Conservation (phyloP, 768 basidiomycete genomes). For the Tricholoma hemisulphureum region DNA sequence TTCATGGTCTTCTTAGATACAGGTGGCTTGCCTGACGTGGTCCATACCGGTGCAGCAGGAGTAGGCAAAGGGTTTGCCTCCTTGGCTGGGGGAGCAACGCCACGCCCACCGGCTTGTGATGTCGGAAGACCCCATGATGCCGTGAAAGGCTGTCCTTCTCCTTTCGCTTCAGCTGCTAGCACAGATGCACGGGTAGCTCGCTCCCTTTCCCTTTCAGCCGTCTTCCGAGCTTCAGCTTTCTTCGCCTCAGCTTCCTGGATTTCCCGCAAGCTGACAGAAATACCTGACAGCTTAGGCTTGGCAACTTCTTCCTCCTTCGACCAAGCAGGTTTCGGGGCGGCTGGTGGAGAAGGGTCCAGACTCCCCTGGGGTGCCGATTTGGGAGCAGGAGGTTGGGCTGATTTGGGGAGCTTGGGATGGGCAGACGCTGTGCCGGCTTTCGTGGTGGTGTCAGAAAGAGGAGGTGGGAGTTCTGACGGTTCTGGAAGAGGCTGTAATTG, state of each 20-base stretch:
- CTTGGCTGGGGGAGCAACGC: constrained; percentile 35
- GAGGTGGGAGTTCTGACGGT: constrained; percentile 10
- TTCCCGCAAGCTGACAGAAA: constrained; percentile 75
- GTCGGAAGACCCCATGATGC: constrained; percentile 85
- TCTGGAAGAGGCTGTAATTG: constrained; percentile 9
- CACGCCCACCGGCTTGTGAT: constrained; percentile 70
- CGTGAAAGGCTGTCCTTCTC: constrained; percentile 61
- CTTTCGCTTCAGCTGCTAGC: constrained; percentile 37
- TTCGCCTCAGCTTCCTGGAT: constrained; percentile 93
- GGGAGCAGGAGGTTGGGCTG: constrained; percentile 15
- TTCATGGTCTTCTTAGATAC: constrained; percentile 89
- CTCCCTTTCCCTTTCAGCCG: constrained; percentile 70
- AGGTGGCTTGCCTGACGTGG: constrained; percentile 52
- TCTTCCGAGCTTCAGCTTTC: constrained; percentile 74
- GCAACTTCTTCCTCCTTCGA: constrained; percentile 66
- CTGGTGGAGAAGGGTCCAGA: constrained; percentile 20
- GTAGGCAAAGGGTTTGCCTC: constrained; percentile 34
- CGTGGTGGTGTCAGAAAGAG: constrained; percentile 18
- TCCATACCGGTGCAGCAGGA: constrained; percentile 65
- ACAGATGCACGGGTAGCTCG: constrained; percentile 50
- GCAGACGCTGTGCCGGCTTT: constrained; percentile 15
- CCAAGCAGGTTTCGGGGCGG: constrained; percentile 58
- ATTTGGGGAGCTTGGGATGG: constrained; percentile 20
- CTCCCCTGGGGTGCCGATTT: constrained; percentile 12
- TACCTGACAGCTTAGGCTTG: constrained; percentile 44